phyloP scores from a whole-genome alignment of 768 basidiomycete species.

The Lactarius sp. region DNA sequence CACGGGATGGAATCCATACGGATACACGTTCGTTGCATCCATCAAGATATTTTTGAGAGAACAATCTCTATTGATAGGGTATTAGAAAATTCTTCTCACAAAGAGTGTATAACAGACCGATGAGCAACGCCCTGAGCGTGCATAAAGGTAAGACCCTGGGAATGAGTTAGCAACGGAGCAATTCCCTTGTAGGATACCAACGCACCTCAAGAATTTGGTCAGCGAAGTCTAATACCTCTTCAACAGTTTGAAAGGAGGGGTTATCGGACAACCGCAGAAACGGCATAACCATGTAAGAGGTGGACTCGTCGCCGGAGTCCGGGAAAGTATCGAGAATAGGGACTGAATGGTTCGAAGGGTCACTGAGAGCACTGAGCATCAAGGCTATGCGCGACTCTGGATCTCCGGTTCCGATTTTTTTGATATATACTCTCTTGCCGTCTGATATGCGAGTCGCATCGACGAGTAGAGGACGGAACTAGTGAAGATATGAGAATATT shows the following conservation, averaged over 20 bases:
- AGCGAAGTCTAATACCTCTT: slow-evolving; percentile 20
- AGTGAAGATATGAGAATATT: not conserved
- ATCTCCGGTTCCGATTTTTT: slow-evolving; percentile 23
- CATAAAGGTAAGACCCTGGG: slow-evolving; percentile 22
- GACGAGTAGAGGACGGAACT: slow-evolving; percentile 18
- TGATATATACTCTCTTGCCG: slow-evolving; percentile 31
- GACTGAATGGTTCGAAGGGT: slow-evolving; percentile 19
- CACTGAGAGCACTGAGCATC: not conserved
- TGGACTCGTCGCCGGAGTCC: not conserved
- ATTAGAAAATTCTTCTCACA: too few species aligned
- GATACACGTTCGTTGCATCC: slow-evolving; percentile 19
- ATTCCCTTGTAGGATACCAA: not conserved
- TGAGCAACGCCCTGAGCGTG: slow-evolving; percentile 20
- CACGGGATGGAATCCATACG: slow-evolving; percentile 19
- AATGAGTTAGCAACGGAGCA: not conserved
- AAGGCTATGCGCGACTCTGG: slow-evolving; percentile 24
- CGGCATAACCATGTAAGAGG: slow-evolving; percentile 23
- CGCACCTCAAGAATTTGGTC: slow-evolving; percentile 20
- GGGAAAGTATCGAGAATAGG: slow-evolving; percentile 20
- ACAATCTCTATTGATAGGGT: slow-evolving; percentile 1
- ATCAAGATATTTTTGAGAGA: slow-evolving; percentile 9
- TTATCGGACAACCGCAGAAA: slow-evolving; percentile 2
- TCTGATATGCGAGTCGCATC: slow-evolving; percentile 35
- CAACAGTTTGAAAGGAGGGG: not conserved
- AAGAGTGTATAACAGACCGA: not conserved